A percentile compares a stretch with the other conserved stretches of the same genome.
phyloP scores from a whole-genome alignment of 2,329 filamentous ascomycete species.

The Gnomoniopsis sp. region DNA sequence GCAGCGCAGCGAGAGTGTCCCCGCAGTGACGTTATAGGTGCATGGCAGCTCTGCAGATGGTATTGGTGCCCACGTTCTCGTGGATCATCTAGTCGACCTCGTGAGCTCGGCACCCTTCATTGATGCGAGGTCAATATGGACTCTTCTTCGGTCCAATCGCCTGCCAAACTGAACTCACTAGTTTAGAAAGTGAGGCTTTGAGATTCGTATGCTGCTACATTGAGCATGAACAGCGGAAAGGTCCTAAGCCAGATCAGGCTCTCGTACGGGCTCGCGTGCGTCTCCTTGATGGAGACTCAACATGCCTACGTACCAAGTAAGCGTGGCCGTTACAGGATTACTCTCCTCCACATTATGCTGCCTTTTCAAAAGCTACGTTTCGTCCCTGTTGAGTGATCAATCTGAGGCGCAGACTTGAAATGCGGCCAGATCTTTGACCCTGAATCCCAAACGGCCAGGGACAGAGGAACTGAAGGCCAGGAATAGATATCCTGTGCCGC shows the following conservation, averaged over 20 bases:
- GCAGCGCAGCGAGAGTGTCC: not conserved
- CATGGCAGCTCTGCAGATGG: not conserved
- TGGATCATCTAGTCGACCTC: not conserved
- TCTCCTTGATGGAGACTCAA: no score
- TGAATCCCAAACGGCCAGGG: not conserved
- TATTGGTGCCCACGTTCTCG: no score
- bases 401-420: not conserved
- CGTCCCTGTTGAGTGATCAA: not conserved
- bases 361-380: not conserved
- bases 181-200: no score
- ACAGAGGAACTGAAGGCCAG: not conserved
- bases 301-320: no score
- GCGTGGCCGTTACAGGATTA: no score
- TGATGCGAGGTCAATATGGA: not conserved
- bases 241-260: no score
- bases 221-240: no score
- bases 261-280: no score
- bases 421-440: not conserved
- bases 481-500: not conserved
- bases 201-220: no score
- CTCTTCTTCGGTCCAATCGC: not conserved
- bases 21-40: slow-evolving; percentile 4
- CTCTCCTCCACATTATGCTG: no score
- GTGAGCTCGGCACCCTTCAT: not conserved
- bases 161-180: no score